Conservation (phyloP, 1,139 yeast genomes). For the Petasospora rhodanensis region DNA sequence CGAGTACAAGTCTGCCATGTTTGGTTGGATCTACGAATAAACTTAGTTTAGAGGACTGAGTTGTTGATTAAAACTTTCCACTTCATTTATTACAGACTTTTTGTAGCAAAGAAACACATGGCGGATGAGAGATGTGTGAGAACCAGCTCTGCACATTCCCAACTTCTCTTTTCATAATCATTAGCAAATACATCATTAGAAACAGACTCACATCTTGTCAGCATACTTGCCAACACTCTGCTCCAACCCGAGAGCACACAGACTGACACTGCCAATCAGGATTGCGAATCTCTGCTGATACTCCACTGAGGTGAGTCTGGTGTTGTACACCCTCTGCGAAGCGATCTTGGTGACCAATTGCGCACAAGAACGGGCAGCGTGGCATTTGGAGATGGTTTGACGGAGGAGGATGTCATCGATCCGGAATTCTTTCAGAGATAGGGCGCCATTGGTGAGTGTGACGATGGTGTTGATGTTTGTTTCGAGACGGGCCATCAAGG, state of each 20-base stretch:
- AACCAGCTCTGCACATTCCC: too few relatives aligned
- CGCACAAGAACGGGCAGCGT: not conserved
- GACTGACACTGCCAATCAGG: not conserved
- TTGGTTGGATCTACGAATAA: constrained; percentile 94
- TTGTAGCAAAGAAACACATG: too few relatives aligned
- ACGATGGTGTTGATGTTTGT: not conserved
- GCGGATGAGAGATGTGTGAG: too few relatives aligned
- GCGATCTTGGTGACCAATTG: not conserved
- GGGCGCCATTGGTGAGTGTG: constrained; percentile 1
- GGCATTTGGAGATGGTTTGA: not conserved
- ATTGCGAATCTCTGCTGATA: not conserved
- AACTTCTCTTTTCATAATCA: too few relatives aligned
- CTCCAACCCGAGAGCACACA: not conserved
- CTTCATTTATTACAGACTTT: too few relatives aligned
- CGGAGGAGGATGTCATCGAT: constrained; percentile 2
- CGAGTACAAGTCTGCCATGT: constrained; percentile 82
- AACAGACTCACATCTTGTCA: not conserved
- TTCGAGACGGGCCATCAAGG: constrained; percentile 1
- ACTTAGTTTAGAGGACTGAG: too few relatives aligned
- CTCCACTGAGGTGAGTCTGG: too few relatives aligned
- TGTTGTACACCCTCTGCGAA: too few relatives aligned
- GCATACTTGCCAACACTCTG: constrained; percentile 32
- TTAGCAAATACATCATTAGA: too few relatives aligned
- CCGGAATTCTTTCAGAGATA: constrained; percentile 3
- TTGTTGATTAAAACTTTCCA: too few relatives aligned